Percentiles rank a stretch among this genome's conserved stretches.
Evolutionary conservation across 306 rosid species (phyloP).

Genomic region (Citrullus mucosospermus): DNA sequence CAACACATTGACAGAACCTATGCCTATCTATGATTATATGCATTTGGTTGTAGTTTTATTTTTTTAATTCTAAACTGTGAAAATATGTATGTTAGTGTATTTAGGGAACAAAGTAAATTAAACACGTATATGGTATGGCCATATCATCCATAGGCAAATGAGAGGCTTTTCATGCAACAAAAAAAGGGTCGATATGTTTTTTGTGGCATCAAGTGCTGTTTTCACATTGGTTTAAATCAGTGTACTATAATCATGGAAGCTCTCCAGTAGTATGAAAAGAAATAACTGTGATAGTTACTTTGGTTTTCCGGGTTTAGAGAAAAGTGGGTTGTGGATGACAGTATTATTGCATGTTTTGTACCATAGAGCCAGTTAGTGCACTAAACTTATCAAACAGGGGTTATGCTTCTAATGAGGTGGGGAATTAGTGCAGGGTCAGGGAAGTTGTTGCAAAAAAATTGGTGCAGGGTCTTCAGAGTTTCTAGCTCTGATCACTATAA

Average conservation of each 20-base stretch:
- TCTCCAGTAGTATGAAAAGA: background rate
- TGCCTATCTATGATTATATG: background rate
- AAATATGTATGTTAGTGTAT: no score
- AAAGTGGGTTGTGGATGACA: background rate
- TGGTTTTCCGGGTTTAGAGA: background rate
- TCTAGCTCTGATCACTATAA: background rate
- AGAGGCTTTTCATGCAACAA: background rate
- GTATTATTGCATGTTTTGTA: background rate
- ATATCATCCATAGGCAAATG: background rate
- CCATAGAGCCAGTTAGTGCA: background rate
- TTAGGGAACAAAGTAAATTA: background rate
- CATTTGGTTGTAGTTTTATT: background rate
- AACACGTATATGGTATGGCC: background rate
- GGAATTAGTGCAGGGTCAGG: background rate
- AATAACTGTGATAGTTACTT: background rate
- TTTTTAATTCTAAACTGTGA: no score
- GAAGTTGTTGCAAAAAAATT: background rate
- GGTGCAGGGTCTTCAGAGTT: background rate
- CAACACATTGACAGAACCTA: no score
- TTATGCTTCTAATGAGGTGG: no score
- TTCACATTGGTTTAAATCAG: no score
- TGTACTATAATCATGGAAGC: background rate
- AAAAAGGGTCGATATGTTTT: no score
- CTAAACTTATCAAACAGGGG: no score
- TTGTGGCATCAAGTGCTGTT: no score